A percentile compares a stretch with the other conserved stretches of the same genome.
Evolutionary conservation across 192 early-diverging fungal species (phyloP).

Genomic region (Mortierella claussenii): DNA sequence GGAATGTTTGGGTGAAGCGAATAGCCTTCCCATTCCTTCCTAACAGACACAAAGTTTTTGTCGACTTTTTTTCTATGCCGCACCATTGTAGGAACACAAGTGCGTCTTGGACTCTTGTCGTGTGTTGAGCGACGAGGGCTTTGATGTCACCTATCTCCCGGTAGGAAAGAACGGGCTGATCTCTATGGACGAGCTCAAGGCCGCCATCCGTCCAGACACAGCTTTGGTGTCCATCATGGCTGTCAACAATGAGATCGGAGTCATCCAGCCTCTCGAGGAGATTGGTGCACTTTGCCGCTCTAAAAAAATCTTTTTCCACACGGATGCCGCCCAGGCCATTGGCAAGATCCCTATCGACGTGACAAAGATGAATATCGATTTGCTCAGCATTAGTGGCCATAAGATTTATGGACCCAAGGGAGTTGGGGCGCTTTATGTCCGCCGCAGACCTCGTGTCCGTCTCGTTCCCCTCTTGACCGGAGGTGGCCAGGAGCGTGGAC

Average conservation of each 20-base stretch:
- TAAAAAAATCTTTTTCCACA: conserved; percentile 95
- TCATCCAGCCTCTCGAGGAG: conserved; percentile 91
- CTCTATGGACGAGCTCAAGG: conserved; percentile 81
- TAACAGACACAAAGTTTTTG: too few species aligned
- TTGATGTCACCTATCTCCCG: conserved; percentile 95
- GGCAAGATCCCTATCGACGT: conserved; percentile 97
- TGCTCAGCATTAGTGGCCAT: conserved; percentile 97
- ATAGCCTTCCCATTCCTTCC: too few species aligned
- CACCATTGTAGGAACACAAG: conserved; percentile 86
- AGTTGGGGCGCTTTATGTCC: conserved; percentile 92
- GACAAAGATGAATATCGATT: conserved; percentile 90
- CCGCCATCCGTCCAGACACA: conserved; percentile 91
- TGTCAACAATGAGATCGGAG: conserved; percentile 99
- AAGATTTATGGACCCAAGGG: conserved; percentile 99
- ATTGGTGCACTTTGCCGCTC: conserved; percentile 90
- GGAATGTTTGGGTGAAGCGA: too few species aligned
- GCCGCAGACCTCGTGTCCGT: conserved; percentile 92
- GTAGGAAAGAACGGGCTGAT: conserved; percentile 87
- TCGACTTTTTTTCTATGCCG: conserved; percentile 13
- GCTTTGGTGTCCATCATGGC: conserved; percentile 94
- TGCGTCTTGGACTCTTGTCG: conserved; percentile 98
- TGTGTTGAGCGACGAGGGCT: conserved; percentile 93
- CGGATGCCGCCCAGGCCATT: conserved; percentile 95
- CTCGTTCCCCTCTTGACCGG: conserved; percentile 91
- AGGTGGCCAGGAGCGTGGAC: conserved; percentile 95